These are phyloP conservation scores for Chlorella vulgaris DNA, from an alignment of 139 green algal genomes.

Conservation along the genomic window DNA sequence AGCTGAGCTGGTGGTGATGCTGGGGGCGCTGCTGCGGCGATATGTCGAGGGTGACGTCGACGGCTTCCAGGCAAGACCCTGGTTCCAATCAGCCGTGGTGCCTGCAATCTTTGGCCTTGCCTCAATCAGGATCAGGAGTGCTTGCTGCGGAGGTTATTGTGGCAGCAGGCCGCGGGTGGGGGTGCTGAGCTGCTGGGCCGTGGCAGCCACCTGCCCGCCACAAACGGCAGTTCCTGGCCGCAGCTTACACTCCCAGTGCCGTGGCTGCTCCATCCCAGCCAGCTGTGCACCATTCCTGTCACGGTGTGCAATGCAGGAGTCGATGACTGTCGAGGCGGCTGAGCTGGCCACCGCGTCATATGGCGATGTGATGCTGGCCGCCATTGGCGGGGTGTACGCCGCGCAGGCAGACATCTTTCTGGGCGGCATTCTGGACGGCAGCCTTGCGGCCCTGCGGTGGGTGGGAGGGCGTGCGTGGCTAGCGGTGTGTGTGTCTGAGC, in stretches of 20 bases:
- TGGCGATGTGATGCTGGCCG: conserved; percentile 82
- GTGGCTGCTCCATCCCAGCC: background rate
- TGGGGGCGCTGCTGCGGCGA: conserved; percentile 69
- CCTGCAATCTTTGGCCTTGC: too few relatives aligned
- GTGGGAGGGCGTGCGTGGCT: too few relatives aligned
- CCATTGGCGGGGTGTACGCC: conserved; percentile 85
- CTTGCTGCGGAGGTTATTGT: too few relatives aligned
- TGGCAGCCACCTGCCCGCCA: too few relatives aligned
- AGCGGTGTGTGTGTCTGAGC: background rate
- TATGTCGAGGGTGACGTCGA: conserved; percentile 74
- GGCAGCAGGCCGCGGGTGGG: too few relatives aligned
- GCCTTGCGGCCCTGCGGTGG: conserved; percentile 51
- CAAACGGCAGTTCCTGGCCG: too few relatives aligned
- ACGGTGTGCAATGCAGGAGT: conserved; percentile 37
- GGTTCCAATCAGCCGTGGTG: background rate
- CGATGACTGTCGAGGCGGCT: conserved; percentile 65
- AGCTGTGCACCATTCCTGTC: too few relatives aligned
- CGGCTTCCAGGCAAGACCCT: conserved; percentile 64
- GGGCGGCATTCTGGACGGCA: conserved; percentile 66
- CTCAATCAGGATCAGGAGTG: too few relatives aligned
- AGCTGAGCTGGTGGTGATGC: conserved; percentile 66
- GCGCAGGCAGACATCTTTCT: conserved; percentile 74
- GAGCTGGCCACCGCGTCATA: conserved; percentile 76
- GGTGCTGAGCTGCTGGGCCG: too few relatives aligned
- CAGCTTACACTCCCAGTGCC: too few relatives aligned